phyloP scores from a whole-genome alignment of 2,329 filamentous ascomycete species.

The Arthroderma sp. region DNA sequence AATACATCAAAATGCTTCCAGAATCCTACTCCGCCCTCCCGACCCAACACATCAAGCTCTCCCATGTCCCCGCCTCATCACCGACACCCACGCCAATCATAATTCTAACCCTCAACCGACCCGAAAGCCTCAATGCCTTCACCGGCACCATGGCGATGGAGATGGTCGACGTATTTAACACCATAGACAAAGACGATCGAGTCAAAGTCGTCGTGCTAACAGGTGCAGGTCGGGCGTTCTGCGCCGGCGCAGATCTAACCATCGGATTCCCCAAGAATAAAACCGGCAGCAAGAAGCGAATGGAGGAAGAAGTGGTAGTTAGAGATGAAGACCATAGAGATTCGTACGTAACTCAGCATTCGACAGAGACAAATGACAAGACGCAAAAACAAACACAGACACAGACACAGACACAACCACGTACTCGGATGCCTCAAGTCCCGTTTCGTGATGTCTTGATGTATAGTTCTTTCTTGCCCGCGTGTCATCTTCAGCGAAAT shows the following conservation, averaged over 20 bases:
- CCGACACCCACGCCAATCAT: slow-evolving; percentile 36
- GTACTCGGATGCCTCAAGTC: too few species aligned
- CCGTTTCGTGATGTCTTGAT: too few species aligned
- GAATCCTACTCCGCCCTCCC: slow-evolving; percentile 23
- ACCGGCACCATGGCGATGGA: slow-evolving; percentile 39
- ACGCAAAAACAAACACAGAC: too few species aligned
- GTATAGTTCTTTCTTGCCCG: too few species aligned
- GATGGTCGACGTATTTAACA: slow-evolving; percentile 28
- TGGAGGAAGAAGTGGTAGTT: slow-evolving; percentile 24
- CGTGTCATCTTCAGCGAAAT: too few species aligned
- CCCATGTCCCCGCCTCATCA: slow-evolving; percentile 32
- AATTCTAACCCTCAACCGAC: slow-evolving; percentile 41
- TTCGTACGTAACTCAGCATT: slow-evolving; percentile 25
- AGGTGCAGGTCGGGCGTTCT: slow-evolving; percentile 39
- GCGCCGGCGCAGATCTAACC: slow-evolving; percentile 45
- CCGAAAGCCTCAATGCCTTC: slow-evolving; percentile 46
- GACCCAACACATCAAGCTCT: slow-evolving; percentile 22
- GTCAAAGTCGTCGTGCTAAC: slow-evolving; percentile 45
- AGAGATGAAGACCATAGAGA: slow-evolving; percentile 39
- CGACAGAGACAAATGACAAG: too few species aligned
- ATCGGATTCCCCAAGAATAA: slow-evolving; percentile 30
- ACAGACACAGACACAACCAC: too few species aligned
- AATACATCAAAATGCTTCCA: slow-evolving; percentile 12
- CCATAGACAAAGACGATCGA: slow-evolving; percentile 42
- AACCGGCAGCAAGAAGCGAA: neutral